Conservation (phyloP, 2,329 filamentous ascomycete genomes). For the Trichophyton mentagrophytes region DNA sequence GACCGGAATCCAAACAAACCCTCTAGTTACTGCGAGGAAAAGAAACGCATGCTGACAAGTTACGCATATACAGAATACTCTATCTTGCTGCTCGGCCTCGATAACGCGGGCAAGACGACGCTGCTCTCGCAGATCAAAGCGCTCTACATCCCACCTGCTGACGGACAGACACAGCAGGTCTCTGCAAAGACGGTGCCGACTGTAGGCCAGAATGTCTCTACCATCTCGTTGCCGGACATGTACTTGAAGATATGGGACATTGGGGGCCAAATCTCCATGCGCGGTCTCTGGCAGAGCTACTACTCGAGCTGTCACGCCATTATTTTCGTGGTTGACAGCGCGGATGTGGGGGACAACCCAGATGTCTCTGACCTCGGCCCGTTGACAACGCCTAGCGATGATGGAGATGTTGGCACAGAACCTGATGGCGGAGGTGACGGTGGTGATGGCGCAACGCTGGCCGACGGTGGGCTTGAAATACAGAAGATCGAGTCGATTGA, state of each 20-base stretch:
- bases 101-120: conserved; percentile 97
- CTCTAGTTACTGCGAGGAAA: not conserved
- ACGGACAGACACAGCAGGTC: conserved; percentile 39
- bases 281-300: conserved; percentile 90
- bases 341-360: conserved; percentile 72
- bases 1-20: too few species aligned
- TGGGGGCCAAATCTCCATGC: conserved; percentile 78
- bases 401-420: not conserved
- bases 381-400: conserved; percentile 1
- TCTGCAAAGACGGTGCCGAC: conserved; percentile 84
- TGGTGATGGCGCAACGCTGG: conserved; percentile 6
- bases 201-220: conserved; percentile 91
- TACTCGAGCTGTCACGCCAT: conserved; percentile 91
- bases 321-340: conserved; percentile 93
- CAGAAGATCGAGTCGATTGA: conserved; percentile 23
- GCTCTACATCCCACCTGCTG: conserved; percentile 44
- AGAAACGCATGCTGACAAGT: not conserved
- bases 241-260: conserved; percentile 99
- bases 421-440: conserved; percentile 4
- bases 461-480: conserved; percentile 15
- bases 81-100: conserved; percentile 87
- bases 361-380: conserved; percentile 42
- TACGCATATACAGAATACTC: conserved; percentile 63
- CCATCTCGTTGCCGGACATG: conserved; percentile 81
- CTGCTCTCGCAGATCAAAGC: conserved; percentile 94